Base-by-base conservation (phyloP, 768 basidiomycete genomes). In the Kwoniella newhampshirensis region DNA sequence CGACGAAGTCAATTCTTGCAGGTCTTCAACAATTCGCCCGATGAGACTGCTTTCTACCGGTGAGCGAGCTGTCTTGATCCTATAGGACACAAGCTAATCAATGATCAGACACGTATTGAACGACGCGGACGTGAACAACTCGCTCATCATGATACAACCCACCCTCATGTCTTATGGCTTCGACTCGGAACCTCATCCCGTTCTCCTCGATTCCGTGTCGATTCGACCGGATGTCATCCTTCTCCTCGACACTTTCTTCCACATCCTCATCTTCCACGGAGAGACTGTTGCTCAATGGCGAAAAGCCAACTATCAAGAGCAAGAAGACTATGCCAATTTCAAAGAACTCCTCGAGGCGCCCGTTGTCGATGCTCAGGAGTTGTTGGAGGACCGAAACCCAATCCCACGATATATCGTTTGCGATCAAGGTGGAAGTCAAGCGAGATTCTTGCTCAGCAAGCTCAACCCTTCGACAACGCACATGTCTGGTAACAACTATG, bases 21-120 rank as follows among this genome's bases (percentile, higher is more conserved):
- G 78, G 93, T 98, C 52, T 98, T 98, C 79, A 98, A 98, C 78
- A 99, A 97, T 81, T 93, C 91, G 81, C 96, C 96, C 7, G 96
- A 99, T 75, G 96, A 99, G 80, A 97, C 93, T 18, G 96, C 93
- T 13, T 98, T 94, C 82, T 98, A 97, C 77, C 83, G 93, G 91
- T 87, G 50, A 65, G 84, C 67, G 12, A 65, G 1, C 11, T 39
- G 13, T n/a, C 17, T 9, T 35, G n/a, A 35, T 18, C 18, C 20
- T 15, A 7, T 27, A 5, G 21, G 20, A 27, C 49, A 51, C n/a
- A 39, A 37, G 26, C 41, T 59, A 39, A 56, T 44, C 13, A 30
- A 20, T 30, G 4, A 35, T 5, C 53, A 94, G 93, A 63, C 96
- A 97, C 77, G 84, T 96, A 36, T 80, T 98, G 40, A 92, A 97